Evolutionary conservation across 2,329 filamentous ascomycete genomes (phyloP).

Genomic region (Cryphonectria nitschkei): DNA sequence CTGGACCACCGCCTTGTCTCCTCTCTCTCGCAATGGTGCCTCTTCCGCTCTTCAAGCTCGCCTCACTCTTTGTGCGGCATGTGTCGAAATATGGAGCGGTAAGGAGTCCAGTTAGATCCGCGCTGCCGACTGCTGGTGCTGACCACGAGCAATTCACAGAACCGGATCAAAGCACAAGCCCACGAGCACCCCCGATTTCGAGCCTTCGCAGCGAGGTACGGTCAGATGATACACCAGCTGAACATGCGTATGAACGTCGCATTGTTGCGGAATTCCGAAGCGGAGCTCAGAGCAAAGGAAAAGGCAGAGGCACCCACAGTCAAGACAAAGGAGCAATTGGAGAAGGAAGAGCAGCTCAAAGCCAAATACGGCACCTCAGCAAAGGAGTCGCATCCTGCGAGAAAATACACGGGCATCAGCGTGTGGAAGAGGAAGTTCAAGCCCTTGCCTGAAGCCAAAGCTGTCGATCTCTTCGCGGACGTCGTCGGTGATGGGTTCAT

Average conservation of each 20-base stretch:
- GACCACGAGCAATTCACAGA: slow-evolving; percentile 46
- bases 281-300: slow-evolving; percentile 62
- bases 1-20: not conserved
- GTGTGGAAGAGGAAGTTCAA: slow-evolving; percentile 67
- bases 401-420: slow-evolving; percentile 40
- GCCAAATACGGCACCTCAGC: slow-evolving; percentile 47
- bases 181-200: slow-evolving; percentile 68
- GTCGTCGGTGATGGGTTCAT: slow-evolving; percentile 68
- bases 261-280: slow-evolving; percentile 59
- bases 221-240: slow-evolving; percentile 67
- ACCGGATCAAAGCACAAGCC: slow-evolving; percentile 67
- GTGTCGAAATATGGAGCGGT: slow-evolving; percentile 72
- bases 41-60: slow-evolving; percentile 70
- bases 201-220: slow-evolving; percentile 62
- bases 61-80: slow-evolving; percentile 65
- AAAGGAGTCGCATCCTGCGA: slow-evolving; percentile 46
- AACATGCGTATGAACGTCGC: slow-evolving; percentile 69
- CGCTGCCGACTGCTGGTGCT: not conserved
- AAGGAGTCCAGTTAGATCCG: slow-evolving; percentile 39
- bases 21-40: slow-evolving; percentile 58
- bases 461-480: slow-evolving; percentile 69
- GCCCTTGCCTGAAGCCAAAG: slow-evolving; percentile 65
- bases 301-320: slow-evolving; percentile 66
- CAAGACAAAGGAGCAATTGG: slow-evolving; percentile 64
- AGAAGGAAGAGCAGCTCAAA: slow-evolving; percentile 54